Base-by-base conservation (phyloP, 805 yeast genomes). In the Saturnispora dispora region DNA sequence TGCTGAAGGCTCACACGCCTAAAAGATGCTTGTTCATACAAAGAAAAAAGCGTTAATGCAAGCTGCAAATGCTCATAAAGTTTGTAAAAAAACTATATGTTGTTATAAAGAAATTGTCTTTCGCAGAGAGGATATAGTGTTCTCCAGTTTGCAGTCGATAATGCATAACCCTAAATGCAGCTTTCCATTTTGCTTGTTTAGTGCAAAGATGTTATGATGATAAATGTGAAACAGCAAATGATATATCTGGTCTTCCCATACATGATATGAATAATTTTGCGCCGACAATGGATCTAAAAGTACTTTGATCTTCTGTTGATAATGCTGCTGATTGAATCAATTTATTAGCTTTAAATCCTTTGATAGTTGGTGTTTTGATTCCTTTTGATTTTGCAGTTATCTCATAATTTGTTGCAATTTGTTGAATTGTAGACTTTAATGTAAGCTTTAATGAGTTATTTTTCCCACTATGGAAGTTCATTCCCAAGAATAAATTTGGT, bases 161-260 rank as follows among this genome's bases (percentile, higher is more conserved):
- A 15, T 51, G 48, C 3, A 51, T 17, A 10, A 48, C 28, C 25
- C 48, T 39, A 10, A n/a, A 37, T 7, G 49, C 54, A 33, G 45
- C 32, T 18, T 30, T 41, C 4, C 44, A 11, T n/a, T 47, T 46
- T 20, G 10, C 18, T 28, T 17, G 8, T 35, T 48, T 52, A 10
- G 54, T 44, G 4, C 10, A 20, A 15, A n/a, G 25, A n/a, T 23
- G 8, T 15, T 36, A 28, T 25, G 42, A 32, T 1, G 51, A 50
- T 17, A 50, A 22, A 4, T 37, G 8, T 17, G 45, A 44, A 9
- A 47, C 47, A 5, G 41, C 13, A 22, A 37, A 53, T 28, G 49
- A 33, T n/a, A 54, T 49, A 23, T 52, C 53, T 22, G 41, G n/a
- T 41, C 52, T 48, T 22, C 47, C 52, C 10, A 52, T 52, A 22